These are phyloP conservation scores for Kockovaella imperatae DNA, from an alignment of 768 basidiomycete genomes.

Conservation along the genomic window DNA sequence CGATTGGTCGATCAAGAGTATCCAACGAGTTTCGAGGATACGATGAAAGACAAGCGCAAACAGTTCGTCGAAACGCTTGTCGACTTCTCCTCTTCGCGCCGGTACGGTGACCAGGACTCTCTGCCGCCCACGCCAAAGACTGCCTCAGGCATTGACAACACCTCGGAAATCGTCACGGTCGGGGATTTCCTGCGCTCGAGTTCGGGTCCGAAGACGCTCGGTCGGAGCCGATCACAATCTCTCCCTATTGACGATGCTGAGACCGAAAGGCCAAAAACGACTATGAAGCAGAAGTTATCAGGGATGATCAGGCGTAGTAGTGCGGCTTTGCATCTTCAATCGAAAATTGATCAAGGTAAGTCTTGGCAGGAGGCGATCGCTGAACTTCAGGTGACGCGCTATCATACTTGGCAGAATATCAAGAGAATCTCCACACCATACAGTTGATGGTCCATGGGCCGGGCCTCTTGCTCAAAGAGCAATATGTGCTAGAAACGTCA, in stretches of 20 bases:
- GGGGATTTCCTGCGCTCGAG: slow-evolving; percentile 18
- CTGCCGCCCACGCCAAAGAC: slow-evolving; percentile 44
- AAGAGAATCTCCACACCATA: slow-evolving; percentile 74
- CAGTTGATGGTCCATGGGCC: slow-evolving; percentile 59
- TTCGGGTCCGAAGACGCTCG: not conserved
- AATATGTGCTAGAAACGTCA: slow-evolving; percentile 1
- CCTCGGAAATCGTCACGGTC: slow-evolving; percentile 27
- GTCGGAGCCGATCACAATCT: not conserved
- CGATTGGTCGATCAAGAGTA: slow-evolving; percentile 21
- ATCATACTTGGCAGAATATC: slow-evolving; percentile 65
- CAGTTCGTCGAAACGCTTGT: slow-evolving; percentile 68
- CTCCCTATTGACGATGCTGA: slow-evolving; percentile 2
- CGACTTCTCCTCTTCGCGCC: slow-evolving; percentile 62
- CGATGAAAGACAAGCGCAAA: slow-evolving; percentile 51
- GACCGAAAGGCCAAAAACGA: slow-evolving; percentile 1
- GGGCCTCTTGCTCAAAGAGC: slow-evolving; percentile 9
- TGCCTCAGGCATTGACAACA: slow-evolving; percentile 5
- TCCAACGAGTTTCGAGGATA: slow-evolving; percentile 6
- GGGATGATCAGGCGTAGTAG: slow-evolving; percentile 9
- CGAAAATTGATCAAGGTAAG: not conserved
- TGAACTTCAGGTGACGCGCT: not conserved
- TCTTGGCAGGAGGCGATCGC: no score
- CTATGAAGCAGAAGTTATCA: slow-evolving; percentile 7
- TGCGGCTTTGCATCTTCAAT: not conserved
- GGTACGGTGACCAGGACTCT: slow-evolving; percentile 74